Evolutionary conservation across 257 asterid genomes (phyloP).

Genomic region (Nicotiana tomentosiformis): DNA sequence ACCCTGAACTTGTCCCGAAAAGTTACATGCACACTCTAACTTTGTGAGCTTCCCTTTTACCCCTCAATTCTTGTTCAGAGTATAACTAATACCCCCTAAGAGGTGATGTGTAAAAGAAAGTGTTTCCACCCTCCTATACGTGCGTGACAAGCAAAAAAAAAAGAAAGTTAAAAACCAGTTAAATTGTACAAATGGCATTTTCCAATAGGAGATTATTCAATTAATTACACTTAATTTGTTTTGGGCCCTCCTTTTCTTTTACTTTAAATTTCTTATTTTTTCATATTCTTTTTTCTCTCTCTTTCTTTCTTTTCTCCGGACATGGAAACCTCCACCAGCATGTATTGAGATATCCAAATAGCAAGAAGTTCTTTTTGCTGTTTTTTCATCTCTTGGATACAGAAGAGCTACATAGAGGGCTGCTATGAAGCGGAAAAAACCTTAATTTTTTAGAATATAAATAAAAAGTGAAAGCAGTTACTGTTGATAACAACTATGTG

Average conservation of each 20-base stretch:
- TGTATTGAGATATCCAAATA: not conserved
- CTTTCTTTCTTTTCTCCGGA: not conserved
- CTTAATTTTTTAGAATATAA: not conserved
- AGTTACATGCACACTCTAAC: not conserved
- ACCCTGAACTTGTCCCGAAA: not conserved
- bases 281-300: not conserved
- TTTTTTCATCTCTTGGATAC: not conserved
- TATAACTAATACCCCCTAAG: not conserved
- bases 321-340: not conserved
- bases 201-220: not conserved
- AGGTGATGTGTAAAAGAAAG: not conserved
- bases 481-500: slow-evolving; percentile 2
- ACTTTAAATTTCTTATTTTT: not conserved
- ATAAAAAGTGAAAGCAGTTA: not conserved
- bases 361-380: slow-evolving; percentile 1
- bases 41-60: not conserved
- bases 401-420: not conserved
- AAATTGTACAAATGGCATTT: not conserved
- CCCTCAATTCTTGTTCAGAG: not conserved
- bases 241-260: not conserved
- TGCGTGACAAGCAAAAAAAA: not conserved
- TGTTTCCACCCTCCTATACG: not conserved
- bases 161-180: not conserved
- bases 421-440: not conserved
- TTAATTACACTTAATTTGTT: not conserved